A percentile compares a stretch with the other conserved stretches of the same genome.
Evolutionary conservation across 768 basidiomycete species (phyloP).

Genomic region (Lentinula guzmanii): DNA sequence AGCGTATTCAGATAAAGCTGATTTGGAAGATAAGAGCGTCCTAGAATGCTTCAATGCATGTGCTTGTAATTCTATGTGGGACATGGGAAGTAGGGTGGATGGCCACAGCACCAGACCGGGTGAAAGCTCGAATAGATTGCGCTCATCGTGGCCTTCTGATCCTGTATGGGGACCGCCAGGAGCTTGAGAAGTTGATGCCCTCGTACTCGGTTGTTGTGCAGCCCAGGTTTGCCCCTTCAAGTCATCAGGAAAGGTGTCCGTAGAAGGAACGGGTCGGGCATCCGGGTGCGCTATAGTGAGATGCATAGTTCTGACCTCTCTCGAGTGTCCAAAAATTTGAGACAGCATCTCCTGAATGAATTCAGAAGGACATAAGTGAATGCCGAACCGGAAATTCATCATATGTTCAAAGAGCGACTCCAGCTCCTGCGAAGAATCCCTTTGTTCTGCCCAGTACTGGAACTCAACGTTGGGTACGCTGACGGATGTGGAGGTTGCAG

Average conservation of each 20-base stretch:
- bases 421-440: constrained; percentile 23
- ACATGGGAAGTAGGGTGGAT: constrained; percentile 34
- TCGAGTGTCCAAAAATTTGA: constrained; percentile 27
- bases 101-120: constrained; percentile 42
- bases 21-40: constrained; percentile 34
- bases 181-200: not conserved
- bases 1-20: constrained; percentile 34
- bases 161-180: not conserved
- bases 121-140: constrained; percentile 27
- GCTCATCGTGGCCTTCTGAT: not conserved
- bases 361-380: constrained; percentile 31
- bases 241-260: not conserved
- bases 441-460: constrained; percentile 21
- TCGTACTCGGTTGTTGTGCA: not conserved
- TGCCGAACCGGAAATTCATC: constrained; percentile 30
- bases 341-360: constrained; percentile 25
- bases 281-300: constrained; percentile 35
- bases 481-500: constrained; percentile 18
- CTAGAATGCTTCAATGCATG: constrained; percentile 42
- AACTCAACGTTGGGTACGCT: not conserved
- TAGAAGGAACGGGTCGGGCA: not conserved
- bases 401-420: constrained; percentile 39
- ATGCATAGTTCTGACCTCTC: constrained; percentile 26
- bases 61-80: constrained; percentile 40
- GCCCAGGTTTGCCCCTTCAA: not conserved